Base-by-base conservation (phyloP, 2,329 filamentous ascomycete genomes). In the Phaeosphaeria sp. region DNA sequence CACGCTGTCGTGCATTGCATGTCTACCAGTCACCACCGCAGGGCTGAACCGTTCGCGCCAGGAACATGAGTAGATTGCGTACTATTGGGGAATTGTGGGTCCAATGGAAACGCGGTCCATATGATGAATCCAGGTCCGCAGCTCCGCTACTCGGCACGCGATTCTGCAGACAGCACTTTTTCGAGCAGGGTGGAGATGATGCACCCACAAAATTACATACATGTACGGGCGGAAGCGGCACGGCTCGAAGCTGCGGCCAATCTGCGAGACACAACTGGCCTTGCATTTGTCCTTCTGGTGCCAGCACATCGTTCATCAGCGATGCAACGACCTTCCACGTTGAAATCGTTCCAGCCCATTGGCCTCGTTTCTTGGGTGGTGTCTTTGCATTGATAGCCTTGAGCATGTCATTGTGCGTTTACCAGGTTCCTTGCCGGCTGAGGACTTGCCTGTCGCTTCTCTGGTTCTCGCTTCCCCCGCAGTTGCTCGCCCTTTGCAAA, bases 331-430 rank as follows among this genome's bases (percentile, higher is more conserved):
- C 6, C 30, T 36, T 36, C 30, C 30, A 36, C 30, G 30, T 36
- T 36, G 41, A 21, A 18, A n/a, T 18, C 41, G 7, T 43, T 43
- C n/a, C 41, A 43, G 41, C n/a, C 41, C 59, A 74, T 74, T 75
- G 72, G 72, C 53, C 60, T 61, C 36, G 36, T 25, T 15, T 63
- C 69, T 62, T 47, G 43, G 36, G 52, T 54, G 49, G 54, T 69
- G 71, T 64, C 15, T 50, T 49, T 57, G 30, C 30, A 36, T 59
- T 65, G 63, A 52, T 52, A 59, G 54, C 55, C 56, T 61, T 63
- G 64, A 65, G 64, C 62, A 69, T 69, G 70, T 68, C 71, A 71
- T 73, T 67, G 68, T 56, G 60, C 62, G 60, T 25, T 58, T 62
- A 61, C 67, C 67, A 67, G 65, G 63, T 63, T 64, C 60, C 65